Base-by-base conservation (phyloP, 495 filamentous ascomycete genomes). In the Bryoglossum gracile region DNA sequence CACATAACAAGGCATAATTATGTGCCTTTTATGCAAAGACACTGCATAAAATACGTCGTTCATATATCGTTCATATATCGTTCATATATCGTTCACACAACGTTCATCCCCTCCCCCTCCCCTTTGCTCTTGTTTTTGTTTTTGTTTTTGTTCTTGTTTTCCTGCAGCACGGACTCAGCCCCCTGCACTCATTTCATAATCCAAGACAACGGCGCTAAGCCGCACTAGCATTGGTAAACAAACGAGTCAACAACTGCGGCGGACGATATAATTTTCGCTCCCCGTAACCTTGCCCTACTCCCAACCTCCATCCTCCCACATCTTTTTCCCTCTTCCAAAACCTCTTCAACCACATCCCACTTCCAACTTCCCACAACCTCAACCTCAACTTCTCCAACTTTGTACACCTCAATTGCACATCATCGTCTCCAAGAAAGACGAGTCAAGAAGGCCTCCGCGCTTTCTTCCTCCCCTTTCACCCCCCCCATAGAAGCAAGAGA, bases 401-500 rank as follows among this genome's bases (percentile, higher is more conserved):
- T 18, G 22, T 23, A 23, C 21, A 34, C 36, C 21, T 33, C 36
- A 40, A 54, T 48, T 55, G 54, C 50, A 60, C 54, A 50, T 61
- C 39, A 28, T 40, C 14, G 22, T 22, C 24, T 28, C 38, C 54
- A 62, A 43, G 10, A 58, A 64, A 60, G 57, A 49, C 54, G 53
- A 56, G 57, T 51, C 39, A 53, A 60, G 57, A 56, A 60, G 53
- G 53, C 53, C 53, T 28, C n/a, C 44, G 50, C 32, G 28, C 16
- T 38, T 48, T 50, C 43, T 58, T 52, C 45, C 48, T 48, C 37
- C 39, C 40, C 53, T 49, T 50, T 53, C 49, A 50, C 45, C 48
- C 42, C 41, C 41, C 33, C 52, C 45, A 41, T 58, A 78, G 78
- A 77, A 83, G 78, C 81, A 76, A 82, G 77, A 82, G 77, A 74